Percentiles rank a stretch among this genome's conserved stretches.
phyloP scores from a whole-genome alignment of 1,284 basidiomycete genomes.

The Boletellus deceptivus region DNA sequence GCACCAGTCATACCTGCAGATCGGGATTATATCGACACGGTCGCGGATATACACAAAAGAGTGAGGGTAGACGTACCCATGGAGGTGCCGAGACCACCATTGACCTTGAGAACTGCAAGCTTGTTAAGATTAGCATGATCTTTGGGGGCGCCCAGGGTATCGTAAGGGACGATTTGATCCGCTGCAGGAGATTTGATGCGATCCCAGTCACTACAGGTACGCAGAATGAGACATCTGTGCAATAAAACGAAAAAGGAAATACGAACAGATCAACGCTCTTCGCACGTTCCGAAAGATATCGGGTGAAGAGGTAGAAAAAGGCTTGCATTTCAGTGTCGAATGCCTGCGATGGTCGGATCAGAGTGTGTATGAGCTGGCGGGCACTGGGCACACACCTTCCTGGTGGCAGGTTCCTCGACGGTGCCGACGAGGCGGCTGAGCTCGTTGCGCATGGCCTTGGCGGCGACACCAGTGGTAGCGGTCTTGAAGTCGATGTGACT shows the following conservation, averaged over 20 bases:
- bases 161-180: constrained; percentile 92
- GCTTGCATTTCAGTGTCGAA: constrained; percentile 99
- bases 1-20: constrained; percentile 84
- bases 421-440: constrained; percentile 89
- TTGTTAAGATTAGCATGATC: constrained; percentile 82
- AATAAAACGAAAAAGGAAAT: constrained; percentile 18
- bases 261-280: constrained; percentile 93
- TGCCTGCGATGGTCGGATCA: constrained; percentile 50
- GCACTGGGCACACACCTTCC: constrained; percentile 62
- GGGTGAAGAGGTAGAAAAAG: constrained; percentile 99
- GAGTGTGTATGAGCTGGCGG: constrained; percentile 1
- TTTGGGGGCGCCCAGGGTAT: constrained; percentile 60
- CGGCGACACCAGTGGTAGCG: constrained; percentile 95
- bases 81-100: constrained; percentile 97
- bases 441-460: constrained; percentile 99
- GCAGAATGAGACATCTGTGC: constrained; percentile 12
- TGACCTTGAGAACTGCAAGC: constrained; percentile 98
- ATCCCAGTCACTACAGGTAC: constrained; percentile 83
- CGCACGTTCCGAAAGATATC: constrained; percentile 94
- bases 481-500: constrained; percentile 93
- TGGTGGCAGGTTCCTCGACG: constrained; percentile 75
- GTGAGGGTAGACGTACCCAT: constrained; percentile 64
- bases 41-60: background rate
- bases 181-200: constrained; percentile 93
- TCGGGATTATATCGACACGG: constrained; percentile 12